Percentiles rank a stretch among this genome's conserved stretches.
Conservation (phyloP, 148 eudicot genomes). For the Rhododendron ferrugineum region DNA sequence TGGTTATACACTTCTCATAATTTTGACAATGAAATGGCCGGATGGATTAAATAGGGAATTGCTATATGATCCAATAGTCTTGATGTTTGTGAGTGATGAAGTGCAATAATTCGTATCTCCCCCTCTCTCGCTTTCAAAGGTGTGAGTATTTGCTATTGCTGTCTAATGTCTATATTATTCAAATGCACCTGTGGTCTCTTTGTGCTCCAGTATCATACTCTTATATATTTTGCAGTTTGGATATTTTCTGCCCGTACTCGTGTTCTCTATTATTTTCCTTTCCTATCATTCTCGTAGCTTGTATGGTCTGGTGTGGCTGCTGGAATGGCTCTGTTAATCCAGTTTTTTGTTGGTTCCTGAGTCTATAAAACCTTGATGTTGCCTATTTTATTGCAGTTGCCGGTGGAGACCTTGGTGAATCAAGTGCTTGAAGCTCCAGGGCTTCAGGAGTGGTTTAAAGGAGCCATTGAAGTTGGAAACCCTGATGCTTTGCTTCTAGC, state of each 20-base stretch:
- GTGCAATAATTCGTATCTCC: background rate
- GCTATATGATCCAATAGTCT: background rate
- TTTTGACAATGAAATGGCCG: background rate
- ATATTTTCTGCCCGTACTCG: background rate
- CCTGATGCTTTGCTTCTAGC: constrained; percentile 93
- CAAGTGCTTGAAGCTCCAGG: constrained; percentile 75
- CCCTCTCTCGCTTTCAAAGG: background rate
- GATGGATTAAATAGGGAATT: background rate
- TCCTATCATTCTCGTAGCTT: background rate
- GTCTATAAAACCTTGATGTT: background rate
- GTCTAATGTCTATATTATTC: background rate
- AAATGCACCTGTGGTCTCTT: background rate
- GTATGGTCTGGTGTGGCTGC: background rate
- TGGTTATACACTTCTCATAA: background rate
- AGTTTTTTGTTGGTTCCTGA: background rate
- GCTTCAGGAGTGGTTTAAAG: constrained; percentile 73
- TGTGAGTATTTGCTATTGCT: background rate
- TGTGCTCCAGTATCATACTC: background rate
- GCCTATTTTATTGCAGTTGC: constrained; percentile 51
- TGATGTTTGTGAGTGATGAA: background rate
- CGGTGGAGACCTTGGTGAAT: constrained; percentile 50
- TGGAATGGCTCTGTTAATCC: background rate
- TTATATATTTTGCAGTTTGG: background rate
- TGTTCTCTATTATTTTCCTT: background rate
- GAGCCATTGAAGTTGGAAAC: constrained; percentile 70